A percentile compares a stretch with the other conserved stretches of the same genome.
Conservation (phyloP, 2,329 filamentous ascomycete genomes). For the Graphium sp. region DNA sequence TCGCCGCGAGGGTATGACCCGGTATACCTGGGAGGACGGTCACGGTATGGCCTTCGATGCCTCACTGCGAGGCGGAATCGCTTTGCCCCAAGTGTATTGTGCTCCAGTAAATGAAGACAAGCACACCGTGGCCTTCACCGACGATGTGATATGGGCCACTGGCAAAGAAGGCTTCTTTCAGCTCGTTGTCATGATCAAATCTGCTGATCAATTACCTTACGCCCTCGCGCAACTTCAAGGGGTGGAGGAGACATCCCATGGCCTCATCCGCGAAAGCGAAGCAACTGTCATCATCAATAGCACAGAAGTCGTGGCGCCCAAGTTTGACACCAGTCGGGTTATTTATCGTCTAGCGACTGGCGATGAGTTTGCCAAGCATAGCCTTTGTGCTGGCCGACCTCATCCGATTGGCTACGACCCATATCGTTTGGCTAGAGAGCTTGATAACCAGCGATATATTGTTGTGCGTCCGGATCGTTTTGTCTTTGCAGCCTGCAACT, state of each 20-base stretch:
- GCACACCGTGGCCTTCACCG: constrained; percentile 5
- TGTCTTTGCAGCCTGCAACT: not conserved
- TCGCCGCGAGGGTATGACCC: constrained; percentile 4
- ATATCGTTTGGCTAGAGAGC: not conserved
- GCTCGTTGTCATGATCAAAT: constrained; percentile 1
- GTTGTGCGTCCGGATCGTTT: not conserved
- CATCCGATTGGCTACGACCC: constrained; percentile 1
- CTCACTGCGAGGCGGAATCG: constrained; percentile 1
- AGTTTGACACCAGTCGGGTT: not conserved
- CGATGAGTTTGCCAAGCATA: not conserved
- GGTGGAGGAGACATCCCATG: not conserved
- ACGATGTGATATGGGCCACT: constrained; percentile 5
- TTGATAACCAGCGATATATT: not conserved
- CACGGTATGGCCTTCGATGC: constrained; percentile 6
- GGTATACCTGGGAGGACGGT: not conserved
- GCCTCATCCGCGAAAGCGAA: not conserved
- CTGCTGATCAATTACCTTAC: not conserved
- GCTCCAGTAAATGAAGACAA: not conserved
- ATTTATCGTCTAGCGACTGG: not conserved
- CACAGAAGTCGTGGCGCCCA: not conserved
- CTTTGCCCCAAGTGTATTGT: constrained; percentile 4
- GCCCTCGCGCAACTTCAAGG: too few relatives aligned
- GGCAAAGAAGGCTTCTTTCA: constrained; percentile 2
- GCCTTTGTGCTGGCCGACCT: not conserved
- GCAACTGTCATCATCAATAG: not conserved